Conservation (phyloP, 305 asterid species). For the Fraxinus sp. region DNA sequence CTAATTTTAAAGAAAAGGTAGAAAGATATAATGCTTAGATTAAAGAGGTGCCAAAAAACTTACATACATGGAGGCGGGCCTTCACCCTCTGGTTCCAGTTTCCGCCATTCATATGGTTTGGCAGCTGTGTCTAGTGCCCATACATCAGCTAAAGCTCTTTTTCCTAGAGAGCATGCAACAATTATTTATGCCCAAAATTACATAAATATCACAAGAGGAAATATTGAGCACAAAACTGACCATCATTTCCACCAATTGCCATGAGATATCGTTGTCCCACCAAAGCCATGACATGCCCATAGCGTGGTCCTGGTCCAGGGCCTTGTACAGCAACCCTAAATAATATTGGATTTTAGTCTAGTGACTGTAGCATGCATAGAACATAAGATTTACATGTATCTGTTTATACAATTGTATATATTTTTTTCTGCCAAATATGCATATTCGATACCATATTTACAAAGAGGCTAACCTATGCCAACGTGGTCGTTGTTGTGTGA, state of each 20-base stretch:
- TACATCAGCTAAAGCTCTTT: slow-evolving; percentile 97
- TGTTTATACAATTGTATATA: neutral
- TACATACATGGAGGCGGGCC: slow-evolving; percentile 99
- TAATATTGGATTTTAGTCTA: neutral
- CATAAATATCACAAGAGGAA: neutral
- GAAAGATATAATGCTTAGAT: neutral
- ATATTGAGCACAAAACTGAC: slow-evolving; percentile 37
- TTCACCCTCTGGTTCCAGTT: slow-evolving; percentile 72
- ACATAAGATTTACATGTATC: neutral
- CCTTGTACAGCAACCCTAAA: slow-evolving; percentile 98
- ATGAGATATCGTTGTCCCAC: slow-evolving; percentile 98
- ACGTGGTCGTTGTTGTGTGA: slow-evolving; percentile 91
- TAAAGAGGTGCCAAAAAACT: slow-evolving; percentile 24
- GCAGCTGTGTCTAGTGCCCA: slow-evolving; percentile 63
- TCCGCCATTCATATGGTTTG: slow-evolving; percentile 69
- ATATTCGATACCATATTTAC: neutral
- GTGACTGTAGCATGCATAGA: neutral
- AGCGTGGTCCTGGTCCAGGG: slow-evolving; percentile 99
- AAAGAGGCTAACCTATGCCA: slow-evolving; percentile 81
- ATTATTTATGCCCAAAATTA: neutral
- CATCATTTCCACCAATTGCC: slow-evolving; percentile 99
- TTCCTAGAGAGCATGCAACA: slow-evolving; percentile 49
- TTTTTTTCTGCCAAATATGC: neutral
- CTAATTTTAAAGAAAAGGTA: neutral
- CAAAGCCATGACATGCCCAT: slow-evolving; percentile 99